Base-by-base conservation (phyloP, 371 early-diverging fungal genomes). In the Mortierella polycephala region DNA sequence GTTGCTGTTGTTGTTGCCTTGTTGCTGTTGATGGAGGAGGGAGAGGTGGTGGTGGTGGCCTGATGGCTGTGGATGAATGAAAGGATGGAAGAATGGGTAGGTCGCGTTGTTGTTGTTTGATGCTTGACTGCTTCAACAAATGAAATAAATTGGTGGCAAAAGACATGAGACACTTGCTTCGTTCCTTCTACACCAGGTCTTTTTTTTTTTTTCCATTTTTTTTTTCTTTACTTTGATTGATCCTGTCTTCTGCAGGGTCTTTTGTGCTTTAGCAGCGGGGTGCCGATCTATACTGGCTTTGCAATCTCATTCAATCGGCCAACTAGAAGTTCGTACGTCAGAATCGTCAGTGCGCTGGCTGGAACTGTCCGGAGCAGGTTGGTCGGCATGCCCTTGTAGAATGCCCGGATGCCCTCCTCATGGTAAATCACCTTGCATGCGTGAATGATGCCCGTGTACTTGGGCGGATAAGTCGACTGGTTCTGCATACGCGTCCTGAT, bases 281-380 rank as follows among this genome's bases (percentile, higher is more conserved):
- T 20, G 20, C 10, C 42, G 50, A 39, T 68, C 55, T 66, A 63
- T 59, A 45, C 65, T 45, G 70, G 75, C 58, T 71, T 75, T 42
- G 76, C 76, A 47, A 75, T 46, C 18, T 72, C 69, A 52, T 77
- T 77, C 54, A 77, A 37, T 18, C 79, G 72, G 39, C 72, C 53
- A 2, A 77, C 79, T 50, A 93, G 61, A 52, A 89, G 73, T 74
- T 97, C 98, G 64, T 95, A 97, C 7, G 95, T 96, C 68, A 94
- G 84, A 58, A 97, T 88, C 1, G 96, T 94, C 72, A 97, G 71
- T 60, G 95, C 95, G 60, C 94, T 90, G 10, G 95, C 90, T 11
- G 98, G 98, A 4, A 98, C 94, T 0, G 95, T 96, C 64, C 97
- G 86, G 45, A 98, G 77, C 47, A 98, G 71, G 75, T 96, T 96